Evolutionary conservation across 2,329 filamentous ascomycete genomes (phyloP).

Genomic region (Claviceps sp.): DNA sequence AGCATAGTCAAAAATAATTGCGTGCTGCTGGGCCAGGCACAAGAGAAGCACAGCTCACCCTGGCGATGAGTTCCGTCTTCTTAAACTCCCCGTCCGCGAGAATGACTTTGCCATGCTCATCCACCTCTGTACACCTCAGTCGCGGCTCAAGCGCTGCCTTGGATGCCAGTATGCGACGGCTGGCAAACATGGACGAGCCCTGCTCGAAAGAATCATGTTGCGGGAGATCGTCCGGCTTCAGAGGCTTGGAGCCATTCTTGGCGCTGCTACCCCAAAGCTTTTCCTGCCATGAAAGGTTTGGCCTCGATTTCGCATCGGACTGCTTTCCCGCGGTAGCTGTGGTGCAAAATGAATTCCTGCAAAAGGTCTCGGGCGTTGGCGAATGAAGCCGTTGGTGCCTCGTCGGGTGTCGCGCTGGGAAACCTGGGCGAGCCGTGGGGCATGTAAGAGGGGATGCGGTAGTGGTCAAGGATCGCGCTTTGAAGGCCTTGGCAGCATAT

Average conservation of each 20-base stretch:
- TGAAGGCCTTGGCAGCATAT: not conserved
- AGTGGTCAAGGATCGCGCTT: not conserved
- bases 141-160: constrained; percentile 76
- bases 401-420: not conserved
- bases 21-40: no score
- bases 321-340: constrained; percentile 11
- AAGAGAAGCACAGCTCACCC: constrained; percentile 35
- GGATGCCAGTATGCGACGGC: constrained; percentile 54
- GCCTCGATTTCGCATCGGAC: constrained; percentile 8
- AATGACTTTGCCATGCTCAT: constrained; percentile 82
- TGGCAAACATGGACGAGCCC: constrained; percentile 46
- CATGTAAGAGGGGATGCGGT: not conserved
- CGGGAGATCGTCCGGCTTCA: constrained; percentile 46
- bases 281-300: constrained; percentile 31
- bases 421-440: not conserved
- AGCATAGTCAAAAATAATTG: not conserved
- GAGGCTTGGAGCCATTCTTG: constrained; percentile 24
- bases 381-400: not conserved
- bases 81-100: constrained; percentile 92
- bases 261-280: constrained; percentile 31
- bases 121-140: constrained; percentile 86
- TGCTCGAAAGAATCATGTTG: constrained; percentile 43
- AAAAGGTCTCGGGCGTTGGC: not conserved
- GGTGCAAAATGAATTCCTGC: constrained; percentile 14
- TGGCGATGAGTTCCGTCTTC: constrained; percentile 93